A percentile compares a stretch with the other conserved stretches of the same genome.
phyloP scores from a whole-genome alignment of 2,329 filamentous ascomycete species.

The Fusarium clavum region DNA sequence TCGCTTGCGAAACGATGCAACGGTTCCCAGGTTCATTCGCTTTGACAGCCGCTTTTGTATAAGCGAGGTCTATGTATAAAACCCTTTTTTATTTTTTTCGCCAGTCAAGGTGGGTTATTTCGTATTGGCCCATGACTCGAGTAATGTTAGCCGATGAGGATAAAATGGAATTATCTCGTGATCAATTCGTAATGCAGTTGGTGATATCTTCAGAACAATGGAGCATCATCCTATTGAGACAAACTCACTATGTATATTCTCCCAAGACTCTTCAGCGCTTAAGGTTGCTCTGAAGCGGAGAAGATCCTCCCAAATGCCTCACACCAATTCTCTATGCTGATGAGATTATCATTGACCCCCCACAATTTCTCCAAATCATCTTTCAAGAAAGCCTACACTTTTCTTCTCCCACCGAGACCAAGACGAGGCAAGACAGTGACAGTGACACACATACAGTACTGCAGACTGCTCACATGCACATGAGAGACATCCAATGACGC shows the following conservation, averaged over 20 bases:
- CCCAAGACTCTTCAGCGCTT: not conserved
- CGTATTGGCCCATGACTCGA: constrained; percentile 2
- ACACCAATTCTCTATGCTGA: constrained; percentile 18
- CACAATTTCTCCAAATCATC: constrained; percentile 37
- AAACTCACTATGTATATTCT: not conserved
- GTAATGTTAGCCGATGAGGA: not conserved
- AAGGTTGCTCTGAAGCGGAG: not conserved
- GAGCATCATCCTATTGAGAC: not conserved
- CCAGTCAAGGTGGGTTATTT: constrained; percentile 16
- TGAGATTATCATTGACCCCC: constrained; percentile 7
- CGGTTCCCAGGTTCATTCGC: constrained; percentile 25
- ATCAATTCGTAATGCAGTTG: not conserved
- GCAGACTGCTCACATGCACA: constrained; percentile 1
- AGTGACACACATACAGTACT: not conserved
- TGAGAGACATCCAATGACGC: constrained; percentile 27
- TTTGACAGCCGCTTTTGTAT: constrained; percentile 21
- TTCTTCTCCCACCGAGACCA: not conserved
- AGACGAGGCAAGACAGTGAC: not conserved
- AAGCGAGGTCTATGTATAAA: constrained; percentile 15
- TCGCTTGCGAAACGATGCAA: constrained; percentile 46
- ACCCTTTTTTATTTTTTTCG: not conserved
- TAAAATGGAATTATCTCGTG: not conserved
- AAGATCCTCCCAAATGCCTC: constrained; percentile 21
- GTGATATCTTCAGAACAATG: not conserved
- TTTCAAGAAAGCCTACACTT: not conserved